Percentiles rank a stretch among this genome's conserved stretches.
Evolutionary conservation across 106 monocot species (phyloP).

Genomic region (Apostasia shenzhenica): DNA sequence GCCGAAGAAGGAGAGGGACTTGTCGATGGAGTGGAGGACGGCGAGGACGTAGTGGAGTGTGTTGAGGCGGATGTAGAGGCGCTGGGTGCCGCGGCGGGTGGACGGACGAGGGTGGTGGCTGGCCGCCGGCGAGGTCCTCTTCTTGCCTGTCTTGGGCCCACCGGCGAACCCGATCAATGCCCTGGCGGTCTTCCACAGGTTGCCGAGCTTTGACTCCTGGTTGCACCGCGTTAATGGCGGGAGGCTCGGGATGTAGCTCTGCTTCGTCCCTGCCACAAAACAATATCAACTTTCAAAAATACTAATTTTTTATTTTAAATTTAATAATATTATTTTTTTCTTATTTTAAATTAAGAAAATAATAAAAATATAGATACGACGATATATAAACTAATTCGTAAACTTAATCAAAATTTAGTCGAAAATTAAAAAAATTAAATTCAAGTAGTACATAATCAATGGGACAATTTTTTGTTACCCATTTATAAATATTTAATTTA

Average conservation of each 20-base stretch:
- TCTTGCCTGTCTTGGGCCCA: neutral
- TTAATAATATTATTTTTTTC: neutral
- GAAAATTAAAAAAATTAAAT: too few relatives aligned
- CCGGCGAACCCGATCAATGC: neutral
- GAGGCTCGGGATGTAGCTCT: constrained; percentile 31
- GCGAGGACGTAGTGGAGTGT: constrained; percentile 35
- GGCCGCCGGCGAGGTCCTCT: neutral
- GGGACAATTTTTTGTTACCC: too few relatives aligned
- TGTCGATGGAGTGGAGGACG: constrained; percentile 31
- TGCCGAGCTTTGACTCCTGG: constrained; percentile 35
- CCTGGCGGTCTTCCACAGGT: constrained; percentile 30
- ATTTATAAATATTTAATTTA: too few relatives aligned
- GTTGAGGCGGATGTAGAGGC: constrained; percentile 37
- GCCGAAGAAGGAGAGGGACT: constrained; percentile 19
- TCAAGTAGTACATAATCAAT: too few relatives aligned
- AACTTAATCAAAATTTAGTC: too few relatives aligned
- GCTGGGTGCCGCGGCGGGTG: constrained; percentile 31
- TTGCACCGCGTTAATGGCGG: constrained; percentile 51
- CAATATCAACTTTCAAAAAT: constrained; percentile 2
- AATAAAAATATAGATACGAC: too few relatives aligned
- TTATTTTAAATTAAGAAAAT: neutral
- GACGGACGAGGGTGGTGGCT: constrained; percentile 14
- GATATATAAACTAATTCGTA: too few relatives aligned
- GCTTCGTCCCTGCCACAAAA: constrained; percentile 19
- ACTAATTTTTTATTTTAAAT: neutral